Conservation (phyloP, 73 alveolate genomes). For the Paramecium caudatum region DNA sequence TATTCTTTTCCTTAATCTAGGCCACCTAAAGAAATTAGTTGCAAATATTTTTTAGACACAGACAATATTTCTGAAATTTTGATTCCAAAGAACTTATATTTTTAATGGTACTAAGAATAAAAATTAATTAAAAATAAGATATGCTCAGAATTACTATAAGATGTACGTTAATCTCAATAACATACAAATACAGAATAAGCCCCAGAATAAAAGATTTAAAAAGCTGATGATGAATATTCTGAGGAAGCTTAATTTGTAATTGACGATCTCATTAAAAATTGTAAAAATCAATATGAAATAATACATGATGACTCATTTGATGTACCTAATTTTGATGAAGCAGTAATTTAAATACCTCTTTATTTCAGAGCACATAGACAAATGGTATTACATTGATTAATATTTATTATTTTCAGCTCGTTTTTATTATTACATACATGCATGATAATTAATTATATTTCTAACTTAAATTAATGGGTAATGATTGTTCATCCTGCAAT, state of each 20-base stretch:
- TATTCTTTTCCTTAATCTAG: background rate
- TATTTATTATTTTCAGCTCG: no score
- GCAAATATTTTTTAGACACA: conserved; percentile 8
- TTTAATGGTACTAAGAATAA: background rate
- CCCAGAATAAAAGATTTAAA: background rate
- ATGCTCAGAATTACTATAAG: background rate
- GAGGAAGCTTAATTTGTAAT: conserved; percentile 10
- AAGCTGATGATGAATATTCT: background rate
- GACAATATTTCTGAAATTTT: conserved; percentile 5
- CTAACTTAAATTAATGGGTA: conserved; percentile 65
- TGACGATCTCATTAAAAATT: background rate
- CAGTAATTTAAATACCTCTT: background rate
- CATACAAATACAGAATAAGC: background rate
- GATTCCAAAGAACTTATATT: background rate
- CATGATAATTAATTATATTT: no score
- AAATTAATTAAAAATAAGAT: background rate
- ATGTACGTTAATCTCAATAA: background rate
- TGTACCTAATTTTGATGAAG: background rate
- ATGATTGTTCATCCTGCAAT: conserved; percentile 49
- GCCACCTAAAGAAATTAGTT: conserved; percentile 49
- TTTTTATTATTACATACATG: no score
- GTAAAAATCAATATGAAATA: background rate
- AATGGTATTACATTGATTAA: conserved; percentile 12
- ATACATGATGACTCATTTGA: background rate
- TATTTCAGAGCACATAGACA: background rate